Evolutionary conservation across 805 yeast species (phyloP), one percentile per base, ranked within the genome.

Genomic region (Kluyveromyces wickerhamii): DNA sequence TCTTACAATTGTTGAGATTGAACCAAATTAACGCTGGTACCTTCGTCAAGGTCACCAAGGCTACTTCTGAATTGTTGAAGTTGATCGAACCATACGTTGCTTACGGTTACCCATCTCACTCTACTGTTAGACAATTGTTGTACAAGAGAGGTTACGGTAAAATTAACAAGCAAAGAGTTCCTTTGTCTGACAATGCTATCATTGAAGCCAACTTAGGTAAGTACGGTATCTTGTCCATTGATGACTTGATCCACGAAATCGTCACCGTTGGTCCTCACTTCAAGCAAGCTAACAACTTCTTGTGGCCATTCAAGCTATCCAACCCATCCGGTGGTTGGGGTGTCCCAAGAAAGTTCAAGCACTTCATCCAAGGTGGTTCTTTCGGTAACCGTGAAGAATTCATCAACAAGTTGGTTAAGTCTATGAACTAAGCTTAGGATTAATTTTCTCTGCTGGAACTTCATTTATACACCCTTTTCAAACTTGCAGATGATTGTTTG

Each of bases 131-230:
- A 78, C 80, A 85, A 70, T 82, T 86, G 68, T 68, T 85, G 56
- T 86, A 86, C 94, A 86, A 86, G 87, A 84, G 95, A 79, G 95
- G 95, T 72, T 78, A 67, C 89, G 95, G 94, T 76, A 86, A 86
- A 83, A 69, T 86, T 62, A 83, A 84, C 88, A 82, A 82, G 75
- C 95, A 86, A 75, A 86, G 95, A 83, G 72, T 85, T 57, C 74
- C 94, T 57, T 76, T 86, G 60, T 69, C 84, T 55, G 95, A 86
- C 69, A 86, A 86, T 76, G 59, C 86, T 49, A 75, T 85, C 71
- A 72, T 86, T 65, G 95, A 86, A 77, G 85, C 79, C 62, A 57
- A 74, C 63, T 77, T 86, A 60, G 95, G 95, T 69, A 73, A 84
- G 73, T 86, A 76, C 82, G 94, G 95, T 77, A 80, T 86, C 67